A percentile compares a stretch with the other conserved stretches of the same genome.
phyloP scores from a whole-genome alignment of 441 rosid species.

The Brassica balearica region DNA sequence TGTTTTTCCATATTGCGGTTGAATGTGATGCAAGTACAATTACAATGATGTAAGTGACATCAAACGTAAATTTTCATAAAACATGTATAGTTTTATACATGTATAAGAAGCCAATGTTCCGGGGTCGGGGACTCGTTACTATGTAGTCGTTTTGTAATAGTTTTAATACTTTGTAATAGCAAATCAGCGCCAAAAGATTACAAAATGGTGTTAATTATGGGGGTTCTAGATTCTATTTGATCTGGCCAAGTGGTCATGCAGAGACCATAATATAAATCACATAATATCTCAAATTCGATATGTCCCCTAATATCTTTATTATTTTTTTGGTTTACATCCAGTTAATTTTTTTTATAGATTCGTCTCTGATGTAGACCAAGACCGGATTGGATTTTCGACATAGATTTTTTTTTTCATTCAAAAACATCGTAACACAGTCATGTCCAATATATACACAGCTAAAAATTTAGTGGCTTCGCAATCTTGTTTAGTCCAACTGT shows the following conservation, averaged over 20 bases:
- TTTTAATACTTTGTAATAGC: not conserved
- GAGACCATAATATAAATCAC: not conserved
- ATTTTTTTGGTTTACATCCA: not conserved
- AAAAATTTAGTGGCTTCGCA: not conserved
- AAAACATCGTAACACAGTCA: slow-evolving; percentile 5
- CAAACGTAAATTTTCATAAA: not conserved
- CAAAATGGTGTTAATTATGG: not conserved
- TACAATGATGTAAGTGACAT: not conserved
- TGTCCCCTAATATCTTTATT: not conserved
- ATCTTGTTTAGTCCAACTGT: not conserved
- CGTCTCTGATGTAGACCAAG: not conserved
- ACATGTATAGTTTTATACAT: too few relatives aligned
- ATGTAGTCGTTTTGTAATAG: not conserved
- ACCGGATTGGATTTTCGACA: not conserved
- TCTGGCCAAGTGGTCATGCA: not conserved
- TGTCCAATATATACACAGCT: not conserved
- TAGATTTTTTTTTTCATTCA: slow-evolving; percentile 1
- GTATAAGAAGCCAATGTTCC: too few relatives aligned
- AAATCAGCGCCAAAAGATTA: not conserved
- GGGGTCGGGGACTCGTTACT: too few relatives aligned
- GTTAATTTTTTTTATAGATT: not conserved
- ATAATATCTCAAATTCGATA: not conserved
- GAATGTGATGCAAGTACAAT: not conserved
- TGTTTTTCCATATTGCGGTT: not conserved
- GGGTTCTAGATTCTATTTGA: not conserved